Conservation (phyloP, 2,329 filamentous ascomycete species). For the Pezicula carpinea region DNA sequence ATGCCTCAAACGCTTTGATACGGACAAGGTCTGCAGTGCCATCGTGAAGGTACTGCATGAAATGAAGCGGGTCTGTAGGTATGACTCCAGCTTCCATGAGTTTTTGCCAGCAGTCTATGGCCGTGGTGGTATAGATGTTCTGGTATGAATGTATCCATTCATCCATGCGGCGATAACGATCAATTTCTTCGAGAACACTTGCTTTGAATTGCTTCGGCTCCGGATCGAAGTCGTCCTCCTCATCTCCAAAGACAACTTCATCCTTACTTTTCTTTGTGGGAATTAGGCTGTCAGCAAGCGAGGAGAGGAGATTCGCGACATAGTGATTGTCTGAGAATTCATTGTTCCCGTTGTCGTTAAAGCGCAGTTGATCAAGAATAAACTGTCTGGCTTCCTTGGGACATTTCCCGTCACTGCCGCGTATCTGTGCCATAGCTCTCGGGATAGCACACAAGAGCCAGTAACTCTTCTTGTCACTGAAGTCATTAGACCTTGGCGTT, state of each 20-base stretch:
- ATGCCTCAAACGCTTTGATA: conserved; percentile 60
- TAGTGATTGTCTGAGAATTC: conserved; percentile 86
- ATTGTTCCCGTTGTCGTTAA: conserved; percentile 93
- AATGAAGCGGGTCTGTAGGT: conserved; percentile 46
- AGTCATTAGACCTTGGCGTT: conserved; percentile 87
- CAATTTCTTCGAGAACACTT: conserved; percentile 56
- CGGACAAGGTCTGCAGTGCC: conserved; percentile 58
- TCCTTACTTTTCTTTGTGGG: conserved; percentile 35
- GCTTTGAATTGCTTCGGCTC: conserved; percentile 35
- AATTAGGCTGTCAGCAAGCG: conserved; percentile 54
- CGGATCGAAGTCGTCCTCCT: conserved; percentile 37
- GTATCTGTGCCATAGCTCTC: conserved; percentile 71
- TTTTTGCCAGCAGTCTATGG: conserved; percentile 54
- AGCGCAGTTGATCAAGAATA: conserved; percentile 81
- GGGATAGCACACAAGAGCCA: conserved; percentile 80
- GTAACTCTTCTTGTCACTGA: conserved; percentile 81
- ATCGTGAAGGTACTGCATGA: conserved; percentile 61
- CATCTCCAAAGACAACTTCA: conserved; percentile 32
- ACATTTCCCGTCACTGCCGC: conserved; percentile 70
- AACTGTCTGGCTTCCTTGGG: conserved; percentile 77
- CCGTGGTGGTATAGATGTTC: conserved; percentile 61
- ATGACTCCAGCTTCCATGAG: conserved; percentile 63
- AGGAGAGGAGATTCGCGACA: conserved; percentile 71
- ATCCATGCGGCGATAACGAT: conserved; percentile 62
- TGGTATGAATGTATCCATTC: conserved; percentile 66